Evolutionary conservation across 2,329 filamentous ascomycete genomes (phyloP), one percentile per base, ranked within the genome.

Genomic region (Claviceps pazoutovae): DNA sequence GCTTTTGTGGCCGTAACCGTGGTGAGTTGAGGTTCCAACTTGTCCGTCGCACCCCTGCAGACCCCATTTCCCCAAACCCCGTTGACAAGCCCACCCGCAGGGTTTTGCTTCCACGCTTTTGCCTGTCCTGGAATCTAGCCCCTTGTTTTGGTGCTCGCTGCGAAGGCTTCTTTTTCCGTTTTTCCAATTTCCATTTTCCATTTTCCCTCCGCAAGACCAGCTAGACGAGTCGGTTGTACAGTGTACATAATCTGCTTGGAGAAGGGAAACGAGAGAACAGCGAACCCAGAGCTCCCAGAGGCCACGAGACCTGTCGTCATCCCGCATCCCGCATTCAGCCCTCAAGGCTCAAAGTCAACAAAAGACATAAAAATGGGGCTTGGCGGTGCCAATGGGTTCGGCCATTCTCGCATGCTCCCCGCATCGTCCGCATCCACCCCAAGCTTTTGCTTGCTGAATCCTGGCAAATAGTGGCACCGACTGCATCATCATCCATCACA

Each of bases 401-500:
- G 46, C 46, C 42, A 38, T 49, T 54, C 48, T 44, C 39, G 14
- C 52, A 43, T 39, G 50, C 49, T 54, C 53, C 52, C 52, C 50
- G 49, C 52, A 52, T 52, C 37, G 46, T 49, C 37, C 52, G 36
- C 52, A 48, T 50, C 48, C 51, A 46, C 45, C 48, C 48, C 48
- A 39, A 51, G 52, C 52, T 49, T 49, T 51, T 36, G 17, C 39
- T 16, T 47, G 38, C 11, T 39, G 21, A n/a, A 54, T 54, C 52
- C 52, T 42, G 51, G 52, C 52, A 49, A 34, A 44, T 45, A 46
- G 52, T 49, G 49, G 52, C 49, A 49, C 44, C 46, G 48, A 51
- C 52, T 49, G 52, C 52, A 51, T 54, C 49, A 51, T 54, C 39
- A 50, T 50, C 36, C 37, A 49, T 42, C 17, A 7, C 46, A 21